phyloP scores from a whole-genome alignment of 345 rosid species.

The Acer yangbiense region DNA sequence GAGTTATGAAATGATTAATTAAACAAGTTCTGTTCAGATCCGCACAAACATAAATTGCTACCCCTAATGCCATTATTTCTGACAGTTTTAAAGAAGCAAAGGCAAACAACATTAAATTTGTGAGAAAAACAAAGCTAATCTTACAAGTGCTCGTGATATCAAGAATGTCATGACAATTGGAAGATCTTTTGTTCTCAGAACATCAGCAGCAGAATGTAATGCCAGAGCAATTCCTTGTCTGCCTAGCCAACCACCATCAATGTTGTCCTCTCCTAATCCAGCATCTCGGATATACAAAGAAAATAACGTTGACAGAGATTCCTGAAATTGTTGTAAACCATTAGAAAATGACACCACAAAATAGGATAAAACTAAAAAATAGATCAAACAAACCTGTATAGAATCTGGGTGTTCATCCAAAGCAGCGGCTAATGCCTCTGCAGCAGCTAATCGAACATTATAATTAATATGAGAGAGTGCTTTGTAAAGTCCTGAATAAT shows the following conservation, averaged over 20 bases:
- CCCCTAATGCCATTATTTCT: not conserved
- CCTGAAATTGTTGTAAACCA: slow-evolving; percentile 48
- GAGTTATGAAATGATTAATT: not conserved
- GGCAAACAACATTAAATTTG: not conserved
- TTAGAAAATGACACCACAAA: slow-evolving; percentile 25
- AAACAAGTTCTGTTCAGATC: not conserved
- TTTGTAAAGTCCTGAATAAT: slow-evolving; percentile 83
- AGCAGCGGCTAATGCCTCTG: slow-evolving; percentile 97
- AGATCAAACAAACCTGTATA: slow-evolving; percentile 55
- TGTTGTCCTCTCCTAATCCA: slow-evolving; percentile 50
- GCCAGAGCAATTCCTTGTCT: slow-evolving; percentile 95
- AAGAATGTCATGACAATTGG: slow-evolving; percentile 96
- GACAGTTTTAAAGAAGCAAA: not conserved
- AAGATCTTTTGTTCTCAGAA: slow-evolving; percentile 88
- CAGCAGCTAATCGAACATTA: slow-evolving; percentile 87
- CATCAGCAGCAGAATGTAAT: slow-evolving; percentile 89
- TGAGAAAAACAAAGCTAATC: slow-evolving; percentile 18
- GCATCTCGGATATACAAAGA: slow-evolving; percentile 82
- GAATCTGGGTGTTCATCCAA: slow-evolving; percentile 88
- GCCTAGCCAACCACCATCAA: slow-evolving; percentile 92
- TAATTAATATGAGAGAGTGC: slow-evolving; percentile 85
- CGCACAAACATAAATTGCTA: not conserved
- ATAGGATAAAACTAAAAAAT: slow-evolving; percentile 16
- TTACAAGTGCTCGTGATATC: slow-evolving; percentile 93
- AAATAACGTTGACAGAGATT: slow-evolving; percentile 84